A percentile compares a stretch with the other conserved stretches of the same genome.
phyloP scores from a whole-genome alignment of 2,329 filamentous ascomycete species.

The Herpotrichia juniperi region DNA sequence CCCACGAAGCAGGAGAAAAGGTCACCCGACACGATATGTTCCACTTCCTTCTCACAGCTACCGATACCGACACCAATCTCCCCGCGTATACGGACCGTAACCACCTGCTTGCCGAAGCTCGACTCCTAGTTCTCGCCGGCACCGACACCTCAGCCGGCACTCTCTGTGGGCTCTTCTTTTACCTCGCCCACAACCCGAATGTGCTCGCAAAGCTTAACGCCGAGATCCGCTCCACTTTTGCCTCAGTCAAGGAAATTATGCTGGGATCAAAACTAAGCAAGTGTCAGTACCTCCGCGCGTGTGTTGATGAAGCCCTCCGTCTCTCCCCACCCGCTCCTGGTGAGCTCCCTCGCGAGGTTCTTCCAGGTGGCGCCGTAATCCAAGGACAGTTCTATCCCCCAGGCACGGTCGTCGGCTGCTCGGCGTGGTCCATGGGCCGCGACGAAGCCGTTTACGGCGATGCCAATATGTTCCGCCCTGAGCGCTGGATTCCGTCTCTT shows the following conservation, averaged over 20 bases:
- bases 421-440: slow-evolving; percentile 14
- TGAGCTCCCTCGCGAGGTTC: slow-evolving; percentile 2
- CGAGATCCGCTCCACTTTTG: slow-evolving; percentile 3
- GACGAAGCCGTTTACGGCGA: slow-evolving; percentile 13
- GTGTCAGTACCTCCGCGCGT: slow-evolving; percentile 3
- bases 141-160: slow-evolving; percentile 39
- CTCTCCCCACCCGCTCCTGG: not conserved
- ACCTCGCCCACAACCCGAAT: slow-evolving; percentile 34
- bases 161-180: slow-evolving; percentile 34
- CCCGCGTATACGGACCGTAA: slow-evolving; percentile 38
- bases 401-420: slow-evolving; percentile 13
- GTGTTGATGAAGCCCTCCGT: slow-evolving; percentile 1
- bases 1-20: slow-evolving; percentile 6
- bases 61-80: slow-evolving; percentile 44
- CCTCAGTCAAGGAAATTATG: not conserved
- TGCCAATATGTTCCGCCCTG: slow-evolving; percentile 9
- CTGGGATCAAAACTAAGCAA: not conserved
- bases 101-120: slow-evolving; percentile 49
- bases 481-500: slow-evolving; percentile 14
- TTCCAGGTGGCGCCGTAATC: slow-evolving; percentile 13
- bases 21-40: slow-evolving; percentile 42
- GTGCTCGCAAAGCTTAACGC: slow-evolving; percentile 1
- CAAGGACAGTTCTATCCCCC: slow-evolving; percentile 7
- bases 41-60: slow-evolving; percentile 45
- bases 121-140: slow-evolving; percentile 49